Base-by-base conservation (phyloP, 805 yeast species). In the Saturnispora ahearnii region DNA sequence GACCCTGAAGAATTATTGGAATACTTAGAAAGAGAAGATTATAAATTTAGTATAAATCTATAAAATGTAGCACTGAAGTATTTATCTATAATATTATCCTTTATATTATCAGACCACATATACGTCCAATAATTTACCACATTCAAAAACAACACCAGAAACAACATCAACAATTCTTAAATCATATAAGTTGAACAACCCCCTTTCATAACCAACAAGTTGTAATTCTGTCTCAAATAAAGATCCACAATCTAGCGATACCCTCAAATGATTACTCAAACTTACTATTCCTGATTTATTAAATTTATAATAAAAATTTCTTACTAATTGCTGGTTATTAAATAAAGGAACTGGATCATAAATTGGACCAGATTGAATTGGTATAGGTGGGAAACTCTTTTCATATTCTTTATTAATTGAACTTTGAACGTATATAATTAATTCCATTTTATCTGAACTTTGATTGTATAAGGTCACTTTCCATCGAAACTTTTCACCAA, bases 71-170 rank as follows among this genome's bases (percentile, higher is more conserved):
- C 11, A 10, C 22, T 18, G 21, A 3, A 7, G 9, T 18, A 11
- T 21, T 40, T 26, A 21, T 29, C 22, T 15, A 13, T 6, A 26
- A 26, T 26, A 26, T 26, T 26, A 26, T 26, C 9, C 6, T 3
- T 6, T 44, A 33, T 26, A 32, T 13, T 18, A 18, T 26, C 54
- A 64, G 9, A 67, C 67, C 8, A 85, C 87, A 50, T 81, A 73
- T 2, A 86, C 84, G 57, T 84, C 89, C 34, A 86, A 69, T 48
- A 85, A 66, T 51, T 78, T 74, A 1, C 88, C 89, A 60, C 86
- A 82, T 53, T 81, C 89, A 54, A 81, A 72, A 1, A 79, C 75
- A 50, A 84, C 90, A 3, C 90, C 87, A 18, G 80, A 73, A 34
- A 62, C 59, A 10, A 79, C 67, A 58, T 86, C 95, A 44, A 81